Evolutionary conservation across 2,329 filamentous ascomycete species (phyloP).

Genomic region (Pleomassaria siparia): DNA sequence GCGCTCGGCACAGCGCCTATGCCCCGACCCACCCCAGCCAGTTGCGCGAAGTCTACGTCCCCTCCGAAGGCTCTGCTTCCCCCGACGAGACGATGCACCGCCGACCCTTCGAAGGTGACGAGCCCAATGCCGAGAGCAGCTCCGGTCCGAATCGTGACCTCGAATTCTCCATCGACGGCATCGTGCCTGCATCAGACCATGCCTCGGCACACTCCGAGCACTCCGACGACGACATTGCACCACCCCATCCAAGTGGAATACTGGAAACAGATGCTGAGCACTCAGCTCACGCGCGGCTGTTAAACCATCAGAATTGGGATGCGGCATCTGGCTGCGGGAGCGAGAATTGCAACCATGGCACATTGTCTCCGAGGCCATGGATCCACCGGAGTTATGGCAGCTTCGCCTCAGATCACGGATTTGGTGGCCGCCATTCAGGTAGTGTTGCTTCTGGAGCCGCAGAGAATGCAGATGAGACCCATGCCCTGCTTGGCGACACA

Average conservation of each 20-base stretch:
- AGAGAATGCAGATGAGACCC: conserved; percentile 35
- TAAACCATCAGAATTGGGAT: conserved; percentile 42
- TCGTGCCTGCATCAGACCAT: conserved; percentile 34
- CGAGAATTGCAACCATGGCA: conserved; percentile 68
- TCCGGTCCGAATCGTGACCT: conserved; percentile 16
- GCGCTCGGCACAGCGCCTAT: conserved; percentile 33
- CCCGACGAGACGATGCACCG: conserved; percentile 44
- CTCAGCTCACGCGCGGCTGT: conserved; percentile 42
- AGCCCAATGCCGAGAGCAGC: conserved; percentile 21
- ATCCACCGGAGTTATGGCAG: conserved; percentile 57
- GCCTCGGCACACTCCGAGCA: conserved; percentile 27
- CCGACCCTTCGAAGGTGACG: conserved; percentile 23
- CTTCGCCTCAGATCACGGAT: conserved; percentile 47
- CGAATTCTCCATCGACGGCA: conserved; percentile 32
- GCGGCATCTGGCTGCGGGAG: conserved; percentile 31
- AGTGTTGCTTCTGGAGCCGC: conserved; percentile 31
- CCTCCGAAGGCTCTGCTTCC: conserved; percentile 44
- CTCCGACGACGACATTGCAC: conserved; percentile 24
- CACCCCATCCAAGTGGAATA: conserved; percentile 15
- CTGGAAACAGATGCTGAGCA: conserved; percentile 30
- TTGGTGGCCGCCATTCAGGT: conserved; percentile 41
- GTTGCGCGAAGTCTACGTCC: conserved; percentile 47
- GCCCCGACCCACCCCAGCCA: conserved; percentile 41
- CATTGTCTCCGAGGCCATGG: conserved; percentile 69
- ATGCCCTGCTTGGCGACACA: conserved; percentile 45